A percentile compares a stretch with the other conserved stretches of the same genome.
These are phyloP conservation scores for Cicer bijugum DNA, from an alignment of 306 rosid genomes.

Conservation along the genomic window DNA sequence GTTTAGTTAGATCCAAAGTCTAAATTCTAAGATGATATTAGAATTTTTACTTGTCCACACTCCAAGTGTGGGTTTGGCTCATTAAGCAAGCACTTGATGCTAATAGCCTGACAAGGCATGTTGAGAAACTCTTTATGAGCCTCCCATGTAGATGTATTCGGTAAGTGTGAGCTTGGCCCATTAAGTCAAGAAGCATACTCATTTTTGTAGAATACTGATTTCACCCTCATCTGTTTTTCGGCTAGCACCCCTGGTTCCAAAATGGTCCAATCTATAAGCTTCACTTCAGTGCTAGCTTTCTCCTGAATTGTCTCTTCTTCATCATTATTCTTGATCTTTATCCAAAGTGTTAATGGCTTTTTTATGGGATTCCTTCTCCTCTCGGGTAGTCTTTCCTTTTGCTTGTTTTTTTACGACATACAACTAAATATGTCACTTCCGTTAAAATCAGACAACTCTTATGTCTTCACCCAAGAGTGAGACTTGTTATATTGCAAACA, in stretches of 20 bases:
- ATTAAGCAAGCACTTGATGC: neutral
- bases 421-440: neutral
- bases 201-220: neutral
- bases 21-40: neutral
- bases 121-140: neutral
- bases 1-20: neutral
- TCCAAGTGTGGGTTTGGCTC: neutral
- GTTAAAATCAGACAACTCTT: constrained; percentile 5
- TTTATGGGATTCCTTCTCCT: neutral
- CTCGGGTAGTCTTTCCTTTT: neutral
- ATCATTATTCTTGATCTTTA: neutral
- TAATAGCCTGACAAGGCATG: neutral
- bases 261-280: neutral
- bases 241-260: neutral
- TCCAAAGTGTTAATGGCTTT: neutral
- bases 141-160: neutral
- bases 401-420: neutral
- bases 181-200: neutral
- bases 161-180: neutral
- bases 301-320: neutral
- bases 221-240: neutral
- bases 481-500: neutral
- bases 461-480: neutral
- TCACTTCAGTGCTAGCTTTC: neutral
- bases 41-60: neutral